Percentiles rank a stretch among this genome's conserved stretches.
These are phyloP conservation scores for Gaertneriomyces semiglobifer DNA, from an alignment of 192 early-diverging fungal species.

Conservation along the genomic window DNA sequence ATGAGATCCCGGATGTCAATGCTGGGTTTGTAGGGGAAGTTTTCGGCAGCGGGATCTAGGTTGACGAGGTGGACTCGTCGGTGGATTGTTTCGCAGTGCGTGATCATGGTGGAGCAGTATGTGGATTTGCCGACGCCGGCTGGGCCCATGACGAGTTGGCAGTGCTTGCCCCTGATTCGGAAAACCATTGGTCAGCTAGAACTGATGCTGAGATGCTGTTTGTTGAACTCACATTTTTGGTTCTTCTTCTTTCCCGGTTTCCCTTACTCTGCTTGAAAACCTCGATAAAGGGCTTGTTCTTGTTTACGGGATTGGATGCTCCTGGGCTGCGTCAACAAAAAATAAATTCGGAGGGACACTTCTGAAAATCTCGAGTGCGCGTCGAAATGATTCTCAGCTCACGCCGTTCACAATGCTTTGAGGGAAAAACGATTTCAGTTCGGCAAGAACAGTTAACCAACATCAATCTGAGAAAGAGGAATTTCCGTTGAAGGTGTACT, in stretches of 20 bases:
- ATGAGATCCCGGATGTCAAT: constrained; percentile 92
- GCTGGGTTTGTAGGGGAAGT: constrained; percentile 89
- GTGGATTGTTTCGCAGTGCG: constrained; percentile 82
- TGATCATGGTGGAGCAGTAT: constrained; percentile 92
- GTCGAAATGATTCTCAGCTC: no score
- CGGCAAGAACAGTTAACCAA: no score
- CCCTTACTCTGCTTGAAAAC: no score
- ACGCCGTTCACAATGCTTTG: no score
- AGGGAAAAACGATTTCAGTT: no score
- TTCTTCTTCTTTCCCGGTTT: background rate
- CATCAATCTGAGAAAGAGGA: no score
- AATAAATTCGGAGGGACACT: no score
- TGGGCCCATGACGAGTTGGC: constrained; percentile 96
- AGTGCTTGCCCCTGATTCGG: constrained; percentile 44
- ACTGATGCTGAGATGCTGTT: background rate
- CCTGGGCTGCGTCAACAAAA: no score
- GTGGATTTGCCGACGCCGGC: constrained; percentile 86
- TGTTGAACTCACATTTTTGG: background rate
- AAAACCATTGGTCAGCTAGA: background rate
- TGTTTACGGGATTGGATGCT: no score
- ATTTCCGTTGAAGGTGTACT: no score
- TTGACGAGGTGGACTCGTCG: constrained; percentile 90
- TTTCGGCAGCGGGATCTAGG: constrained; percentile 95
- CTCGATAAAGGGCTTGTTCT: no score
- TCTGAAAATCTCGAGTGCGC: no score